Conservation (phyloP, 495 filamentous ascomycete species). For the Neurospora sp. region DNA sequence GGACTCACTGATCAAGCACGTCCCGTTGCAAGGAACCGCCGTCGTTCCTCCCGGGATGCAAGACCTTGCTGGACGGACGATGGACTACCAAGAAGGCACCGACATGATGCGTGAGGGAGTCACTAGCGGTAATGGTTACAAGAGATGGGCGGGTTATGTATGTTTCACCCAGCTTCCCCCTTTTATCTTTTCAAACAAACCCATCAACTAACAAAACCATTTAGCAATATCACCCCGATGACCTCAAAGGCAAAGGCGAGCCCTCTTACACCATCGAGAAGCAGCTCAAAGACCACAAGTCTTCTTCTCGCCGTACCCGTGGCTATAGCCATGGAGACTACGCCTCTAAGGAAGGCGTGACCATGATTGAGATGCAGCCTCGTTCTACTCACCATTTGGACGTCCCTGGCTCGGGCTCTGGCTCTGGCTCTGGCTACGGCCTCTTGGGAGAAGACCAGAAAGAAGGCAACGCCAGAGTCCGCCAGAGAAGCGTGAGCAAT, state of each 20-base stretch:
- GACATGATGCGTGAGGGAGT: slow-evolving; percentile 68
- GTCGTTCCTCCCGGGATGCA: slow-evolving; percentile 58
- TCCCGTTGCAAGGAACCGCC: slow-evolving; percentile 78
- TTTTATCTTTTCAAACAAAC: background rate
- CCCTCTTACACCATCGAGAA: slow-evolving; percentile 60
- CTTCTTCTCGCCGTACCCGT: background rate
- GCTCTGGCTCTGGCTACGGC: background rate
- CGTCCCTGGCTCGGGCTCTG: background rate
- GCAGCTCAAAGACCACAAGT: slow-evolving; percentile 41
- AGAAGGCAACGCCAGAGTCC: slow-evolving; percentile 2
- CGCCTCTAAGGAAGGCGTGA: background rate
- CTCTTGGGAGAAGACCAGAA: background rate
- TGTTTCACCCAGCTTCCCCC: slow-evolving; percentile 11
- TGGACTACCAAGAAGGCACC: slow-evolving; percentile 76
- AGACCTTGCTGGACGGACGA: slow-evolving; percentile 55
- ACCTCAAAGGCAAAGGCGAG: slow-evolving; percentile 74
- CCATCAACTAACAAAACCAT: slow-evolving; percentile 2
- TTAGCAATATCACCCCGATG: slow-evolving; percentile 58
- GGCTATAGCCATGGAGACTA: slow-evolving; percentile 9
- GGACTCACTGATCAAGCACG: slow-evolving; percentile 63
- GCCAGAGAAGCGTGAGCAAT: slow-evolving; percentile 26
- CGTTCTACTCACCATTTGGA: background rate
- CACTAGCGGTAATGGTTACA: slow-evolving; percentile 51
- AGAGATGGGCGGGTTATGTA: slow-evolving; percentile 57
- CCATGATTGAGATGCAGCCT: slow-evolving; percentile 30